Evolutionary conservation across 2,329 filamentous ascomycete genomes (phyloP).

Genomic region (Hypoxylon sp.): DNA sequence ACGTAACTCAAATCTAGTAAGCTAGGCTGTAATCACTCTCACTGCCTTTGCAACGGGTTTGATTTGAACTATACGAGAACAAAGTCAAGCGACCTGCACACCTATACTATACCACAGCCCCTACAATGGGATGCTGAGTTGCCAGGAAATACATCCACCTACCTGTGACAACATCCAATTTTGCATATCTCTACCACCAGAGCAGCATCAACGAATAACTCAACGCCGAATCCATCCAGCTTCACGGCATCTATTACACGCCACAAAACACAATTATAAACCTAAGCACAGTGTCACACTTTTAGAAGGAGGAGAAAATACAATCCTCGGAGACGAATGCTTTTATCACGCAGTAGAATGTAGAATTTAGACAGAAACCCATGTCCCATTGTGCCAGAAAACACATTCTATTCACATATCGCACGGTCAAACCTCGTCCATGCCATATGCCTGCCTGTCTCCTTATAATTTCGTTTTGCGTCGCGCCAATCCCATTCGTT

Average conservation of each 20-base stretch:
- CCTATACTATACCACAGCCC: too few relatives aligned
- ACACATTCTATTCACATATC: slow-evolving; percentile 1
- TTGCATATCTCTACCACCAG: too few relatives aligned
- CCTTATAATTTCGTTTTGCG: neutral
- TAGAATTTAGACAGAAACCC: neutral
- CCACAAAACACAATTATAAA: neutral
- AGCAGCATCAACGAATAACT: neutral
- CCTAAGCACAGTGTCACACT: too few relatives aligned
- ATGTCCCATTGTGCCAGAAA: slow-evolving; percentile 3
- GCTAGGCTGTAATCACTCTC: too few relatives aligned
- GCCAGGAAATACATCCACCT: too few relatives aligned
- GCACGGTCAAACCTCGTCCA: neutral
- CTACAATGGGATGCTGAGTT: too few relatives aligned
- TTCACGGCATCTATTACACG: neutral
- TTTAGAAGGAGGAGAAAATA: neutral
- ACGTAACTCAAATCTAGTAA: too few relatives aligned
- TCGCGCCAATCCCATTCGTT: neutral
- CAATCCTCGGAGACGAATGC: neutral
- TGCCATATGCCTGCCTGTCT: slow-evolving; percentile 1
- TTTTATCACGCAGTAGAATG: neutral
- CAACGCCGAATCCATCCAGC: neutral
- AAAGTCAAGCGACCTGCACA: too few relatives aligned
- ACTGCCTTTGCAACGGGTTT: too few relatives aligned
- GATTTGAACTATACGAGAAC: too few relatives aligned
- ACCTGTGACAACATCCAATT: too few relatives aligned